A percentile compares a stretch with the other conserved stretches of the same genome.
Evolutionary conservation across 2,329 filamentous ascomycete species (phyloP).

Genomic region (Hymenotorrendiella dingleyae): DNA sequence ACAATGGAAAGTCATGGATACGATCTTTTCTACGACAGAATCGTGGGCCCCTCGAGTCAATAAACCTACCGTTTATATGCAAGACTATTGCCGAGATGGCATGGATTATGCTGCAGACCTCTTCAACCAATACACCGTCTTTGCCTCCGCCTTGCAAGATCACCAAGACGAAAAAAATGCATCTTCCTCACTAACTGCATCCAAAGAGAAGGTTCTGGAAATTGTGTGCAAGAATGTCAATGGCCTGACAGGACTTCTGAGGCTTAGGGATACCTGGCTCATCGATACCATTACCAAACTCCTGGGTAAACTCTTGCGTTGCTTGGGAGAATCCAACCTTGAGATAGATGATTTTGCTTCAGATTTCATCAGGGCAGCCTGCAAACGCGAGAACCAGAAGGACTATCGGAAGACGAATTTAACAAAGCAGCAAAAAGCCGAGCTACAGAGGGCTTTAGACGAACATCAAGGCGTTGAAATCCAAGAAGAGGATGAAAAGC

Average conservation of each 20-base stretch:
- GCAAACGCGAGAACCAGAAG: slow-evolving; percentile 50
- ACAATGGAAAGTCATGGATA: slow-evolving; percentile 75
- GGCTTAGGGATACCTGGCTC: slow-evolving; percentile 81
- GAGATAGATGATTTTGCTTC: slow-evolving; percentile 57
- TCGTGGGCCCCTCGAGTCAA: slow-evolving; percentile 65
- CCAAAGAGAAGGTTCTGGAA: slow-evolving; percentile 49
- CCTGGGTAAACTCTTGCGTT: slow-evolving; percentile 75
- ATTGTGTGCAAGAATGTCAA: slow-evolving; percentile 61
- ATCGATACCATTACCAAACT: slow-evolving; percentile 76
- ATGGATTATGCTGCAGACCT: slow-evolving; percentile 89
- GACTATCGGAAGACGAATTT: slow-evolving; percentile 69
- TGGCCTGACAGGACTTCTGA: slow-evolving; percentile 77
- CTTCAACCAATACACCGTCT: slow-evolving; percentile 77
- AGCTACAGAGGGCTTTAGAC: slow-evolving; percentile 61
- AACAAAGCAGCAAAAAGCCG: slow-evolving; percentile 74
- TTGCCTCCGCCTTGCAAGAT: slow-evolving; percentile 46
- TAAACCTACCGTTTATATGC: slow-evolving; percentile 57
- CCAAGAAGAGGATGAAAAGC: slow-evolving; percentile 36
- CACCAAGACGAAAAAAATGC: slow-evolving; percentile 29
- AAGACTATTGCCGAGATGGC: slow-evolving; percentile 87
- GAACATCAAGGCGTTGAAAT: slow-evolving; percentile 50
- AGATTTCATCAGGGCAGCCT: slow-evolving; percentile 58
- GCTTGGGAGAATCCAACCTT: slow-evolving; percentile 72
- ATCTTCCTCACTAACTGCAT: slow-evolving; percentile 24
- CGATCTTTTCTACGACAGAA: slow-evolving; percentile 78